phyloP scores from a whole-genome alignment of 2,329 filamentous ascomycete genomes.

The Beauveria varroae region DNA sequence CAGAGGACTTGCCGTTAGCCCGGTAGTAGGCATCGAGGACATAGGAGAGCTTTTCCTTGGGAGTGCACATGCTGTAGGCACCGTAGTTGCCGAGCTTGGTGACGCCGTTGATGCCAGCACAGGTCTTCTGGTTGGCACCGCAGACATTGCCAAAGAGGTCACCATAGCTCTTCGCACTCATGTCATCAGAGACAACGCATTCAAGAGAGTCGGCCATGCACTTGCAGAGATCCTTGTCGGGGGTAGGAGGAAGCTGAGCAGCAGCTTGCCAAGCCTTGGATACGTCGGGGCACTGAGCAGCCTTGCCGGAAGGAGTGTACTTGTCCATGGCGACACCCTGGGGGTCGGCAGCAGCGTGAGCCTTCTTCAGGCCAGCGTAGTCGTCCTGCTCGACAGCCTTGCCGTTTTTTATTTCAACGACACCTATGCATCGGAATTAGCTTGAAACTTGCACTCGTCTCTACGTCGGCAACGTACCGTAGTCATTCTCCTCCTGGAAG shows the following conservation, averaged over 20 bases:
- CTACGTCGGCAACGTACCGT: conserved; percentile 46
- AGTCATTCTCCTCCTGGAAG: conserved; percentile 85
- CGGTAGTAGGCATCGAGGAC: conserved; percentile 37
- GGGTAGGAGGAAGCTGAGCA: conserved; percentile 68
- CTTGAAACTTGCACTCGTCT: neutral
- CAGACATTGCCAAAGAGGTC: conserved; percentile 71
- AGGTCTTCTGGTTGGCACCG: conserved; percentile 47
- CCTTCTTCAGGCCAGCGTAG: conserved; percentile 63
- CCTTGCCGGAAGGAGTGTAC: conserved; percentile 70
- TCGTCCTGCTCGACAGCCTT: conserved; percentile 59
- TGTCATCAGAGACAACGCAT: conserved; percentile 57
- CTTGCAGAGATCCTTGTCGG: conserved; percentile 69
- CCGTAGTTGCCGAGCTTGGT: conserved; percentile 63
- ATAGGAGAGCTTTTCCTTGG: conserved; percentile 63
- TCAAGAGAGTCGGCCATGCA: conserved; percentile 74
- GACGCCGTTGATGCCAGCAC: conserved; percentile 62
- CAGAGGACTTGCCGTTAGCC: conserved; percentile 41
- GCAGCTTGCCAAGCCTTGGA: conserved; percentile 53
- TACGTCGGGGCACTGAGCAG: conserved; percentile 63
- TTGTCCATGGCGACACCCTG: conserved; percentile 54
- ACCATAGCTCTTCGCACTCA: conserved; percentile 52
- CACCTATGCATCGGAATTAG: conserved; percentile 36
- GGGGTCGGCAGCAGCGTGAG: conserved; percentile 62
- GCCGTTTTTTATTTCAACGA: conserved; percentile 50
- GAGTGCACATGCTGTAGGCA: conserved; percentile 69